Evolutionary conservation across 768 basidiomycete species (phyloP).

Genomic region (Trametes meyenii): DNA sequence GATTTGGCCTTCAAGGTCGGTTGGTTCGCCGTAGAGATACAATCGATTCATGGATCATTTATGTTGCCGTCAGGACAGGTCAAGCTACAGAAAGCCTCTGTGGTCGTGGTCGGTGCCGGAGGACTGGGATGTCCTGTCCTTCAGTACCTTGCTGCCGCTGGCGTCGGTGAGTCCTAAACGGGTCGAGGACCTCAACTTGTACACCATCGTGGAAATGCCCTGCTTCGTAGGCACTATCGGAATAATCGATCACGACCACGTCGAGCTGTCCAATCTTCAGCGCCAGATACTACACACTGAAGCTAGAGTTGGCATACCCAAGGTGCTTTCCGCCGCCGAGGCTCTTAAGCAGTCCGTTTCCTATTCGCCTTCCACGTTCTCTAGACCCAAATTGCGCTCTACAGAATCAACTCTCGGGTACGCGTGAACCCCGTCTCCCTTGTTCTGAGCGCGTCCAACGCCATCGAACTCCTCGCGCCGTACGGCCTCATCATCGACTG

Average conservation of each 20-base stretch:
- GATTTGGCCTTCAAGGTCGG: slow-evolving; percentile 82
- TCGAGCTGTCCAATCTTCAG: slow-evolving; percentile 89
- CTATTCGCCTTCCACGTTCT: neutral
- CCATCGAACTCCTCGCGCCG: slow-evolving; percentile 55
- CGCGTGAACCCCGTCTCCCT: slow-evolving; percentile 54
- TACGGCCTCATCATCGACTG: slow-evolving; percentile 90
- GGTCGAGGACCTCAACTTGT: slow-evolving; percentile 3
- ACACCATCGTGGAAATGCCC: neutral
- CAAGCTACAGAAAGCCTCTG: slow-evolving; percentile 72
- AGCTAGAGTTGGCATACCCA: slow-evolving; percentile 69
- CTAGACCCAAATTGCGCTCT: neutral
- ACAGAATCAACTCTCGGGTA: slow-evolving; percentile 77
- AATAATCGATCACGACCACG: slow-evolving; percentile 86
- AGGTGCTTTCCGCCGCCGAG: slow-evolving; percentile 79
- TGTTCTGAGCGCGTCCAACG: slow-evolving; percentile 64
- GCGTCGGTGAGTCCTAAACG: slow-evolving; percentile 66
- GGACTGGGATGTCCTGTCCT: slow-evolving; percentile 95
- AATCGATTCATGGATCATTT: too few species aligned
- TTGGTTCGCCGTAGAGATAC: neutral
- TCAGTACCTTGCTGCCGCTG: slow-evolving; percentile 91
- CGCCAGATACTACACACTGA: slow-evolving; percentile 90
- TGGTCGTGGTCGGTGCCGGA: slow-evolving; percentile 91
- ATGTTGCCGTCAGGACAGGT: slow-evolving; percentile 65
- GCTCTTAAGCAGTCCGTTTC: slow-evolving; percentile 62
- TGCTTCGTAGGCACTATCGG: slow-evolving; percentile 67